These are phyloP conservation scores for Raphanus hybrid DNA, from an alignment of 441 rosid species.

Conservation along the genomic window DNA sequence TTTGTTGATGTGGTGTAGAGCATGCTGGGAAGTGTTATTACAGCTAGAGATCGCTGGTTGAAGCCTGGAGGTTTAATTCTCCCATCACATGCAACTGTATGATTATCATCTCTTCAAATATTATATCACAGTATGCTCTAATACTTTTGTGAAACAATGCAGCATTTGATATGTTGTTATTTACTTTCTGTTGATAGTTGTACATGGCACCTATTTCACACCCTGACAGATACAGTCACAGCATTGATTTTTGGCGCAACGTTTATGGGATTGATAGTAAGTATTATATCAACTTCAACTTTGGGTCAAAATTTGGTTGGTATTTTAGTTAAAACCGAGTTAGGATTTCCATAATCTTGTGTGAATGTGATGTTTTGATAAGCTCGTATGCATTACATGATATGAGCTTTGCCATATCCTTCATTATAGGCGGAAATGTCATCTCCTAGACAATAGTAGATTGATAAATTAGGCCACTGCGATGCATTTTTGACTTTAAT, in stretches of 20 bases:
- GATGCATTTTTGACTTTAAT: not conserved
- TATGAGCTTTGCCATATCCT: conserved; percentile 17
- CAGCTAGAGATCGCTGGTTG: conserved; percentile 97
- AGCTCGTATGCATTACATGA: not conserved
- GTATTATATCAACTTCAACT: too few relatives aligned
- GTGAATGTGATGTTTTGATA: conserved; percentile 21
- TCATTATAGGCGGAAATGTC: not conserved
- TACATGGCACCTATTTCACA: conserved; percentile 97
- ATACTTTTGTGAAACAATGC: not conserved
- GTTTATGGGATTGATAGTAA: too few relatives aligned
- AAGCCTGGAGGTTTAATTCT: conserved; percentile 96
- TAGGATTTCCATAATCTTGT: conserved; percentile 1
- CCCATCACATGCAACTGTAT: conserved; percentile 90
- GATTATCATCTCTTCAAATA: conserved; percentile 29
- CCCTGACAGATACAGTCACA: not conserved
- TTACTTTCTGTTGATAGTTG: conserved; percentile 62
- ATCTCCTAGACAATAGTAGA: conserved; percentile 19
- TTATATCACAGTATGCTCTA: conserved; percentile 26
- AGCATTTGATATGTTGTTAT: conserved; percentile 22
- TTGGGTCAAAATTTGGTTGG: not conserved
- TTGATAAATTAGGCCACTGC: not conserved
- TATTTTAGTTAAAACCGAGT: conserved; percentile 12
- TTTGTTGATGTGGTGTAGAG: conserved; percentile 57
- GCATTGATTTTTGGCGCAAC: too few relatives aligned
- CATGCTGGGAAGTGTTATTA: conserved; percentile 97